Evolutionary conservation across 1,284 basidiomycete genomes (phyloP).

Genomic region (Leccinum solheimii): DNA sequence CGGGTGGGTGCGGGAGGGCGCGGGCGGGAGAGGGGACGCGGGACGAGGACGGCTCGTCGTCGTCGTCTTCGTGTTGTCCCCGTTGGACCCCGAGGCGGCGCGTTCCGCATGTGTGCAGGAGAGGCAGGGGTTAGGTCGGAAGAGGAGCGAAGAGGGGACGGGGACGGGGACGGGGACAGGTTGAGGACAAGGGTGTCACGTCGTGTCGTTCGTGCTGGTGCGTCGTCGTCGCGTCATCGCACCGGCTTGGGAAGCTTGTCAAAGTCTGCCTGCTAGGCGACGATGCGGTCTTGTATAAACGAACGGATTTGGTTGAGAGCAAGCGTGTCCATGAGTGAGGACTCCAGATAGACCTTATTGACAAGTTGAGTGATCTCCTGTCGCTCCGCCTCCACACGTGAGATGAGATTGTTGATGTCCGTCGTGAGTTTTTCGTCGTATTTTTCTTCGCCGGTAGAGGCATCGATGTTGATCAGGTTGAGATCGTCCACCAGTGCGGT

Average conservation of each 20-base stretch:
- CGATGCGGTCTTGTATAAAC: slow-evolving; percentile 89
- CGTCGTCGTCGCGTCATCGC: no score
- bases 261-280: slow-evolving; percentile 92
- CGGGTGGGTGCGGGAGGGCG: no score
- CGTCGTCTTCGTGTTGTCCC: no score
- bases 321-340: slow-evolving; percentile 81
- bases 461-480: slow-evolving; percentile 71
- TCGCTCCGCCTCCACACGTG: slow-evolving; percentile 72
- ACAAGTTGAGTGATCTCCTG: slow-evolving; percentile 76
- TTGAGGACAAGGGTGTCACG: no score
- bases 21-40: no score
- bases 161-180: no score
- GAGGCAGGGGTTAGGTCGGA: no score
- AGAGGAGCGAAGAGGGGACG: no score
- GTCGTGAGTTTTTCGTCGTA: slow-evolving; percentile 58
- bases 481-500: slow-evolving; percentile 70
- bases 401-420: slow-evolving; percentile 66
- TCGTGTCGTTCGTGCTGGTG: no score
- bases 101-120: no score
- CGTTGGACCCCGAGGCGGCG: no score
- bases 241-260: slow-evolving; percentile 67
- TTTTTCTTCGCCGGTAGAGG: slow-evolving; percentile 74
- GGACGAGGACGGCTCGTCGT: no score
- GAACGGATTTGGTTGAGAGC: slow-evolving; percentile 87
- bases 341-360: slow-evolving; percentile 79